Conservation (phyloP, 1,284 basidiomycete species). For the Malassezia obtusa region DNA sequence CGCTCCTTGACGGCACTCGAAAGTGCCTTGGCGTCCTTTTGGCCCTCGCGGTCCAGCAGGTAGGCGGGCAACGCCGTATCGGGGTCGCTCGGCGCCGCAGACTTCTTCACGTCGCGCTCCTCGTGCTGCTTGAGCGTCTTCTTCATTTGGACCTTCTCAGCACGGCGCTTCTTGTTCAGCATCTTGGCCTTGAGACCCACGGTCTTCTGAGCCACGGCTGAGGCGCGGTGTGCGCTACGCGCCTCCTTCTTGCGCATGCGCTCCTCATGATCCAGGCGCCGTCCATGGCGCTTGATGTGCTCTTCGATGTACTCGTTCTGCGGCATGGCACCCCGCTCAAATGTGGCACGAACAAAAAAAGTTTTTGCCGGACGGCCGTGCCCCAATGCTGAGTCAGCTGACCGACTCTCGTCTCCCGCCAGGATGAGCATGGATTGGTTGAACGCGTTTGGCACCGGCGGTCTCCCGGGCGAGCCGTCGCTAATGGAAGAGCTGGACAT, state of each 20-base stretch:
- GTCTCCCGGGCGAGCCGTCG: slow-evolving; percentile 43
- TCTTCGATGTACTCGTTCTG: slow-evolving; percentile 52
- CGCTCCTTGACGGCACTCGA: slow-evolving; percentile 98
- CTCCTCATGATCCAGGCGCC: slow-evolving; percentile 47
- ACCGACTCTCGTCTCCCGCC: background rate
- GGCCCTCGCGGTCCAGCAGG: slow-evolving; percentile 88
- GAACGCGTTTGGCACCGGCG: slow-evolving; percentile 44
- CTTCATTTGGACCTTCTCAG: slow-evolving; percentile 96
- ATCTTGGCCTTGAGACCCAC: slow-evolving; percentile 97
- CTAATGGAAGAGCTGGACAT: slow-evolving; percentile 67
- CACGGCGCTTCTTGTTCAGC: slow-evolving; percentile 85
- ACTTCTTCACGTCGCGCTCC: slow-evolving; percentile 76
- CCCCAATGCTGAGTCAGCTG: background rate
- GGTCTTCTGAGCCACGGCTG: slow-evolving; percentile 79
- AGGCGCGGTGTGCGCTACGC: slow-evolving; percentile 76
- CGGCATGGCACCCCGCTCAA: slow-evolving; percentile 3
- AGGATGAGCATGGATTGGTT: slow-evolving; percentile 14
- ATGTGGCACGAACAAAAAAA: slow-evolving; percentile 3
- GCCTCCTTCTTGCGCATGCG: slow-evolving; percentile 74
- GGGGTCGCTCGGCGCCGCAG: slow-evolving; percentile 38
- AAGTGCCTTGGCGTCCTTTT: slow-evolving; percentile 93
- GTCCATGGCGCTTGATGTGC: slow-evolving; percentile 47
- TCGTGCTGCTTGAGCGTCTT: slow-evolving; percentile 99
- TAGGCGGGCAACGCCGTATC: slow-evolving; percentile 57
- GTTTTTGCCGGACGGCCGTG: background rate